These are phyloP conservation scores for Ochetophila trinervis DNA, from an alignment of 306 rosid species.

Conservation along the genomic window DNA sequence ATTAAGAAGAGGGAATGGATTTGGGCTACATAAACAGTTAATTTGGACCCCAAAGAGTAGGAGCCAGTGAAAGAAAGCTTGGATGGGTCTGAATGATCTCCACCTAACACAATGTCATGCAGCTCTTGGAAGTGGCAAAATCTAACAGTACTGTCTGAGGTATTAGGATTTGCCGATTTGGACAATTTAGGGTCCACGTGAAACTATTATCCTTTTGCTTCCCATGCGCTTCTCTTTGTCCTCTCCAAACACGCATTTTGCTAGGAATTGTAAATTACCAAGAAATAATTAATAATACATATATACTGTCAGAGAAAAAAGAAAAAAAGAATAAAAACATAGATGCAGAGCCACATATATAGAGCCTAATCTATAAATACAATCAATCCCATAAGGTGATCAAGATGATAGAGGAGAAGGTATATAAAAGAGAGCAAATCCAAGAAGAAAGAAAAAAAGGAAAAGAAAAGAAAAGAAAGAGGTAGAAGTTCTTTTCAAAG, in stretches of 20 bases:
- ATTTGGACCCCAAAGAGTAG: constrained; percentile 1
- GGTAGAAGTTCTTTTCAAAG: constrained; percentile 27
- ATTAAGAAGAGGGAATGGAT: no score
- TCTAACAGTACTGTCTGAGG: constrained; percentile 10
- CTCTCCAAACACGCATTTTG: neutral
- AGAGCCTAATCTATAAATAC: neutral
- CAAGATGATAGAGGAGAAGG: no score
- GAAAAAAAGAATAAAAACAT: constrained; percentile 2
- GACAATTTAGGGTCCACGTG: constrained; percentile 59
- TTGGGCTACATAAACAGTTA: neutral
- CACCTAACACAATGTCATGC: constrained; percentile 43
- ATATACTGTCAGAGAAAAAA: neutral
- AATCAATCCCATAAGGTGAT: constrained; percentile 3
- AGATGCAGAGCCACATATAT: constrained; percentile 1
- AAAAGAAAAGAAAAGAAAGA: constrained; percentile 15
- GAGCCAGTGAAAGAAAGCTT: neutral
- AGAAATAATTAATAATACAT: no score
- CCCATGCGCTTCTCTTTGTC: constrained; percentile 17
- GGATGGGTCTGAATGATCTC: constrained; percentile 17
- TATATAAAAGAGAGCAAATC: constrained; percentile 21
- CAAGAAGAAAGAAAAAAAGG: constrained; percentile 22
- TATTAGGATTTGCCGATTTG: constrained; percentile 25
- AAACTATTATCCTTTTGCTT: constrained; percentile 20
- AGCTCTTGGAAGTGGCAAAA: constrained; percentile 44
- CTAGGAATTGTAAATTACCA: no score